phyloP scores from a whole-genome alignment of 805 yeast species.

The Metschnikowia bowlesiae region DNA sequence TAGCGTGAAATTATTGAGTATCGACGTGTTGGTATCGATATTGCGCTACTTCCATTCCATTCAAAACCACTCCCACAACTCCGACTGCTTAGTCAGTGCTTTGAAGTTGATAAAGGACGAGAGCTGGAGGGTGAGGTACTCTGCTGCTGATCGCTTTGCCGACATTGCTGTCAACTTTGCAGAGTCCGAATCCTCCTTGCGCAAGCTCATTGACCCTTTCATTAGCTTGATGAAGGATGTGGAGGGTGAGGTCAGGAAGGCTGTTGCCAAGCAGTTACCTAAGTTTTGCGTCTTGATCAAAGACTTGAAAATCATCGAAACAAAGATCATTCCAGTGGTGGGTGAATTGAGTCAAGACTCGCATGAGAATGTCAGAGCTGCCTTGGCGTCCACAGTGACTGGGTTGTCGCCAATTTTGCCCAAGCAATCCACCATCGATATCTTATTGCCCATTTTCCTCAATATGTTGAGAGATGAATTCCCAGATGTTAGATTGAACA shows the following conservation, averaged over 20 bases:
- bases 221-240: slow-evolving; percentile 78
- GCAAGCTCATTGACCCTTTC: slow-evolving; percentile 65
- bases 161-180: slow-evolving; percentile 63
- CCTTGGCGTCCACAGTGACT: slow-evolving; percentile 84
- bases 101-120: slow-evolving; percentile 76
- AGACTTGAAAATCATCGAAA: slow-evolving; percentile 47
- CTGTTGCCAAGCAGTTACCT: slow-evolving; percentile 88
- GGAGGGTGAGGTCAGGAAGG: slow-evolving; percentile 94
- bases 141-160: slow-evolving; percentile 93
- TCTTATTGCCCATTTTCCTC: slow-evolving; percentile 80
- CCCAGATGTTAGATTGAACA: slow-evolving; percentile 93
- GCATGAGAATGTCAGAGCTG: slow-evolving; percentile 88
- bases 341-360: slow-evolving; percentile 83
- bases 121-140: slow-evolving; percentile 97
- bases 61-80: slow-evolving; percentile 54
- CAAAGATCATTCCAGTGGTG: slow-evolving; percentile 76
- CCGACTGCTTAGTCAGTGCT: slow-evolving; percentile 60
- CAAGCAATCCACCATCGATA: slow-evolving; percentile 76
- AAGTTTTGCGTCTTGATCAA: slow-evolving; percentile 55
- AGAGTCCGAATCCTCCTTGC: slow-evolving; percentile 50
- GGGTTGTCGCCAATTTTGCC: slow-evolving; percentile 82
- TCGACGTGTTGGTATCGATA: slow-evolving; percentile 82
- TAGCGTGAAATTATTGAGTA: slow-evolving; percentile 84
- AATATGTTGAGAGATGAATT: slow-evolving; percentile 95
- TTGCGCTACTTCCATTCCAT: slow-evolving; percentile 61